Conservation (phyloP, 495 filamentous ascomycete species). For the Penicillium waksmanii region DNA sequence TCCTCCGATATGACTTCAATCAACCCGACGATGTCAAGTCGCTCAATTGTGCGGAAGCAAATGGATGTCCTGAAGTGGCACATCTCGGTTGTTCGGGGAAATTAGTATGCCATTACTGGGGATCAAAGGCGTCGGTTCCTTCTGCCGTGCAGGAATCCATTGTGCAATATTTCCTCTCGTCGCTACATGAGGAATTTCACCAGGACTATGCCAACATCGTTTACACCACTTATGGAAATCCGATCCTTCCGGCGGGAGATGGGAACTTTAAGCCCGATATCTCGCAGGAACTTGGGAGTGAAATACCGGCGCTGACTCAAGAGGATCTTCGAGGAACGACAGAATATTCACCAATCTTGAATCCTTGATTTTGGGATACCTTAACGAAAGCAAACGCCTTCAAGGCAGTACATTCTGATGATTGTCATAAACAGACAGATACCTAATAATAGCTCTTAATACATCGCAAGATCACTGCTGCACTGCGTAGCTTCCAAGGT, state of each 20-base stretch:
- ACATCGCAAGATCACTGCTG: no score
- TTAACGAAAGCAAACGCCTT: neutral
- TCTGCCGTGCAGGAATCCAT: slow-evolving; percentile 17
- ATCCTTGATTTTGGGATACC: neutral
- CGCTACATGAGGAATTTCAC: slow-evolving; percentile 21
- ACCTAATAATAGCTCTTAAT: neutral
- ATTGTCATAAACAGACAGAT: neutral
- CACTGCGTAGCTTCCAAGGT: no score
- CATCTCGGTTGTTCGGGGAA: slow-evolving; percentile 20
- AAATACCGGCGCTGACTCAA: neutral
- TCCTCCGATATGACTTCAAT: slow-evolving; percentile 36
- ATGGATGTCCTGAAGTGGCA: slow-evolving; percentile 24
- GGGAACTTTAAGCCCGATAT: neutral
- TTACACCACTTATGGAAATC: neutral
- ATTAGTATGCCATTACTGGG: slow-evolving; percentile 28
- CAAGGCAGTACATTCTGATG: neutral
- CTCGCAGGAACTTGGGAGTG: neutral
- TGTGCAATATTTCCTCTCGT: slow-evolving; percentile 16
- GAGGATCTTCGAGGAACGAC: neutral
- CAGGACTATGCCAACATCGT: slow-evolving; percentile 2
- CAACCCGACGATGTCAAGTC: slow-evolving; percentile 37
- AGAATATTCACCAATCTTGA: neutral
- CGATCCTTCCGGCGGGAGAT: neutral
- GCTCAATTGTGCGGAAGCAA: slow-evolving; percentile 44
- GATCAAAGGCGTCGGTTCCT: slow-evolving; percentile 14